Percentiles rank a stretch among this genome's conserved stretches.
Evolutionary conservation across 1,284 basidiomycete genomes (phyloP).

Genomic region (Microbotryum violaceum): DNA sequence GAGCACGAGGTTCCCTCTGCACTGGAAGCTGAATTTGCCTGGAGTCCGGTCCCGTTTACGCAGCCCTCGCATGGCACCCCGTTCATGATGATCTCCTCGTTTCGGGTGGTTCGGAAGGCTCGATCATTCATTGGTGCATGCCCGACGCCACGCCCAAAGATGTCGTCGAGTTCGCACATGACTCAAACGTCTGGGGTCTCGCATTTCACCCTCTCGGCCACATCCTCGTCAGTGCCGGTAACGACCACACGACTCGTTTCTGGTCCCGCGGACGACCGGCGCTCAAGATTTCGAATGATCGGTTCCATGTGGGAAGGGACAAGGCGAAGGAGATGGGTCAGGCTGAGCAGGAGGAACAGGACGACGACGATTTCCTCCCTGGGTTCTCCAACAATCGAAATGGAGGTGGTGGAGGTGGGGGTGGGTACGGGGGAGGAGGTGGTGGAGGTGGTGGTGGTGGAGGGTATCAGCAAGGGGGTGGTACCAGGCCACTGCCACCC

Average conservation of each 20-base stretch:
- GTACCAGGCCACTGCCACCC: no score
- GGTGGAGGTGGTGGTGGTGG: not conserved
- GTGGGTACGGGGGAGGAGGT: not conserved
- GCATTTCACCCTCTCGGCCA: conserved; percentile 94
- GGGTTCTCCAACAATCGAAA: not conserved
- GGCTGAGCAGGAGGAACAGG: conserved; percentile 21
- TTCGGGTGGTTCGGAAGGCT: conserved; percentile 87
- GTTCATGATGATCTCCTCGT: conserved; percentile 77
- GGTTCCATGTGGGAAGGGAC: conserved; percentile 35
- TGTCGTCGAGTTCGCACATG: conserved; percentile 82
- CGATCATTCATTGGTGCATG: conserved; percentile 88
- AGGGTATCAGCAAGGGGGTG: not conserved
- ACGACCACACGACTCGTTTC: conserved; percentile 96
- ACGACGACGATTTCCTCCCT: conserved; percentile 13
- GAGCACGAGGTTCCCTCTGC: not conserved
- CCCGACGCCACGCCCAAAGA: conserved; percentile 56
- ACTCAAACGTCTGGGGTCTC: conserved; percentile 92
- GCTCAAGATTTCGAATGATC: conserved; percentile 19
- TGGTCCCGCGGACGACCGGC: conserved; percentile 85
- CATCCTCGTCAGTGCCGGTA: conserved; percentile 81
- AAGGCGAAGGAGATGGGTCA: conserved; percentile 28
- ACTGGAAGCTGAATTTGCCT: not conserved
- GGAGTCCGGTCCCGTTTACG: not conserved
- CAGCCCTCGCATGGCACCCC: conserved; percentile 91
- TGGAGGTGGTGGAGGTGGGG: conserved; percentile 2